Percentiles rank a stretch among this genome's conserved stretches.
These are phyloP conservation scores for Arthrobotrys entomopaga DNA, from an alignment of 2,329 filamentous ascomycete species.

Conservation along the genomic window DNA sequence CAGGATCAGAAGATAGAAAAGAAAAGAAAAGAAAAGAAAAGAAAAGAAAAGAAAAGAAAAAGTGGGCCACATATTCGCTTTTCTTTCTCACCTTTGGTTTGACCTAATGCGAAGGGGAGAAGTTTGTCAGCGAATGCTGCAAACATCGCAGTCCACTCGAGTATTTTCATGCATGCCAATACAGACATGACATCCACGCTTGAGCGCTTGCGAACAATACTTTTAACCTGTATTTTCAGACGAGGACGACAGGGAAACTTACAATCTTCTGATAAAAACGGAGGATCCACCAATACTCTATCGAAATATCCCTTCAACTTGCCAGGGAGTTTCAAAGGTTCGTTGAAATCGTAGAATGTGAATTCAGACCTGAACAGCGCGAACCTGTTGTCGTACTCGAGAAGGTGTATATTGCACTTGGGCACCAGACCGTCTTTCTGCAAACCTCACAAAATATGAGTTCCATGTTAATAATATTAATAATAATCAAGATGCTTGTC, in stretches of 20 bases:
- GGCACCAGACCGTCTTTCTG: slow-evolving; percentile 52
- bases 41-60: no score
- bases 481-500: no score
- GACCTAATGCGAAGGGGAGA: slow-evolving; percentile 26
- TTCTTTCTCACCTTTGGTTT: slow-evolving; percentile 49
- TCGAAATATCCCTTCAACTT: slow-evolving; percentile 68
- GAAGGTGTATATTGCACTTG: slow-evolving; percentile 71
- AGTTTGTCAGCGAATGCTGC: slow-evolving; percentile 12
- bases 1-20: background rate
- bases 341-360: slow-evolving; percentile 76
- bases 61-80: slow-evolving; percentile 7
- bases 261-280: slow-evolving; percentile 81
- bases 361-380: slow-evolving; percentile 76
- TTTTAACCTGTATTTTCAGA: background rate
- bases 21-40: no score
- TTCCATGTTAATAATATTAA: no score
- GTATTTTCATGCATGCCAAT: slow-evolving; percentile 3
- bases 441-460: background rate
- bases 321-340: slow-evolving; percentile 68
- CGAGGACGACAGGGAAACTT: slow-evolving; percentile 71
- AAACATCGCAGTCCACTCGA: slow-evolving; percentile 2
- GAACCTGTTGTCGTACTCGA: slow-evolving; percentile 81
- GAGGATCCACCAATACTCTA: slow-evolving; percentile 79
- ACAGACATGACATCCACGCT: background rate
- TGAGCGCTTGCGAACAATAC: background rate